These are phyloP conservation scores for Eimeria sp. DNA, from an alignment of 169 alveolate species.

Conservation along the genomic window DNA sequence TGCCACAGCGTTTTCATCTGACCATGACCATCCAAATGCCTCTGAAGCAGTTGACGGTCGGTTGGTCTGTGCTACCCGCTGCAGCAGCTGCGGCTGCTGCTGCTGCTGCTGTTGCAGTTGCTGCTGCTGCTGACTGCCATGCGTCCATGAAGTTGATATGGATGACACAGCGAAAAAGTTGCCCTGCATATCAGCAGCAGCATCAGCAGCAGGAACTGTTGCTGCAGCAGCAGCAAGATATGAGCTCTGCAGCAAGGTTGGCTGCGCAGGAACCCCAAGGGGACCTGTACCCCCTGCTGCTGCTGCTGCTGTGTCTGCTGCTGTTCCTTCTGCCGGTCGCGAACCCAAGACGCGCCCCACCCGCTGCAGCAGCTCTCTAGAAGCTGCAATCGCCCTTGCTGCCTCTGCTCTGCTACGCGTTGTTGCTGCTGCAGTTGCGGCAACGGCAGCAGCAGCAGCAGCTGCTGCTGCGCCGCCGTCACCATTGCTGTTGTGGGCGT, in stretches of 20 bases:
- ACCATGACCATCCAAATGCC: slow-evolving; percentile 61
- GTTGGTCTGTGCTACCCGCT: slow-evolving; percentile 4
- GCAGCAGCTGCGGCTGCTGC: slow-evolving; percentile 62
- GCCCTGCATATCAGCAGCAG: not conserved
- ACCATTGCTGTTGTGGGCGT: slow-evolving; percentile 2
- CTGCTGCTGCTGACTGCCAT: slow-evolving; percentile 62
- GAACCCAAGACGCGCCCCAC: slow-evolving; percentile 52
- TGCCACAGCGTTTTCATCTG: slow-evolving; percentile 52
- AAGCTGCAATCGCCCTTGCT: slow-evolving; percentile 14
- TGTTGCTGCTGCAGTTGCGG: slow-evolving; percentile 70
- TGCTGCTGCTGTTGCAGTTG: slow-evolving; percentile 47
- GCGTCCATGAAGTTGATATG: not conserved
- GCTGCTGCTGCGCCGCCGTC: slow-evolving; percentile 6
- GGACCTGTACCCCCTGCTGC: slow-evolving; percentile 28
- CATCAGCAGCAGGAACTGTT: slow-evolving; percentile 9
- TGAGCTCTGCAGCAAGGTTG: slow-evolving; percentile 26
- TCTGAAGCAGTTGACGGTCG: slow-evolving; percentile 52
- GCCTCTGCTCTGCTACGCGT: slow-evolving; percentile 49
- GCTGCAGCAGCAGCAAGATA: slow-evolving; percentile 35
- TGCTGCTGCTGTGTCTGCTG: slow-evolving; percentile 11
- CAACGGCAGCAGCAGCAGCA: slow-evolving; percentile 39
- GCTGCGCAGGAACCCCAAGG: not conserved
- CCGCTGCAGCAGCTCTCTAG: slow-evolving; percentile 41
- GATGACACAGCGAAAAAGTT: not conserved
- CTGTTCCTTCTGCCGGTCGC: not conserved